phyloP scores from a whole-genome alignment of 176 grass and related monocot genomes.

The Oryza coarctata region DNA sequence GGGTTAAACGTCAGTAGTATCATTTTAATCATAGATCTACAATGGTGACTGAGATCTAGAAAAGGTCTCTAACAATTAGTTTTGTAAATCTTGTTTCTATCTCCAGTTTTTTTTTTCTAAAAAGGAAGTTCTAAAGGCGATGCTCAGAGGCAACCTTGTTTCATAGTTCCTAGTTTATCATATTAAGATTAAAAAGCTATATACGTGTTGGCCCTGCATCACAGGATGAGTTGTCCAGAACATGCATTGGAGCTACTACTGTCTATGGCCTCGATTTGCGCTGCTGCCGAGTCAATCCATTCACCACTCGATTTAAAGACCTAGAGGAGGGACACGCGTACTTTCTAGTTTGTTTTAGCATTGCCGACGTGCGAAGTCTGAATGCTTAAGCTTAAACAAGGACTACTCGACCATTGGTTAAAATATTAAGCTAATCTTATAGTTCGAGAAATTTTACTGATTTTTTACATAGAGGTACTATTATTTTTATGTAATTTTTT shows the following conservation, averaged over 20 bases:
- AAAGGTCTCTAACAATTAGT: neutral
- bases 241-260: slow-evolving; percentile 13
- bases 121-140: neutral
- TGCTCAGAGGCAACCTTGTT: neutral
- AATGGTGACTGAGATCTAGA: slow-evolving; percentile 10
- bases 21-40: slow-evolving; percentile 2
- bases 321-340: neutral
- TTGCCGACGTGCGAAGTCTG: slow-evolving; percentile 19
- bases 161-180: too few species aligned
- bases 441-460: too few species aligned
- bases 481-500: too few species aligned
- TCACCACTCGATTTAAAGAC: slow-evolving; percentile 3
- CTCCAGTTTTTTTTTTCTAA: neutral
- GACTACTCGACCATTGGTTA: slow-evolving; percentile 3
- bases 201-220: neutral
- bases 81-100: neutral
- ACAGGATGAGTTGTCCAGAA: slow-evolving; percentile 32
- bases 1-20: neutral
- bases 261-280: neutral
- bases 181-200: neutral
- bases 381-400: slow-evolving; percentile 21
- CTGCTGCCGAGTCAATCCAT: slow-evolving; percentile 16
- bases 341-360: slow-evolving; percentile 11
- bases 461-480: too few species aligned
- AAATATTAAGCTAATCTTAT: neutral